phyloP scores from a whole-genome alignment of 2,329 filamentous ascomycete genomes.

The Diplodia sapinea region DNA sequence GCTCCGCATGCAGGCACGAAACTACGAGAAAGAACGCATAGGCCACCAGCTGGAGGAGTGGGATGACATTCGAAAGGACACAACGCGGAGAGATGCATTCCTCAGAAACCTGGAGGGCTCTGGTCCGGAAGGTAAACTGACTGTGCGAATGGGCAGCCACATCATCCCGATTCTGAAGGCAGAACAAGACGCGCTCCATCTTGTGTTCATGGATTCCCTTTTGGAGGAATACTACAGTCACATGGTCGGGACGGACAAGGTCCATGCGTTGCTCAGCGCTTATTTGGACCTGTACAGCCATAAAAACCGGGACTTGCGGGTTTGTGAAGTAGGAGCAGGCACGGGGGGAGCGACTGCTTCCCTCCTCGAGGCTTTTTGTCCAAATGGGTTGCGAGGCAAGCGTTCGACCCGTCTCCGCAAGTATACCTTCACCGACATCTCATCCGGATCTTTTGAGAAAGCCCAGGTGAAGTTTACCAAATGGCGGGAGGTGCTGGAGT shows the following conservation, averaged over 20 bases:
- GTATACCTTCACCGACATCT: constrained; percentile 39
- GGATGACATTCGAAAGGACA: constrained; percentile 22
- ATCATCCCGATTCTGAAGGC: constrained; percentile 22
- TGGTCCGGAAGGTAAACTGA: constrained; percentile 8
- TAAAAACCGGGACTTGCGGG: constrained; percentile 12
- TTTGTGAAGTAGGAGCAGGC: constrained; percentile 33
- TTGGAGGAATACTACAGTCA: constrained; percentile 28
- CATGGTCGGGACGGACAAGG: constrained; percentile 6
- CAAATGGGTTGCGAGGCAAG: constrained; percentile 12
- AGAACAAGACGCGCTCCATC: constrained; percentile 21
- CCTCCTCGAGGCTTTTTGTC: constrained; percentile 14
- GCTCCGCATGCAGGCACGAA: constrained; percentile 21
- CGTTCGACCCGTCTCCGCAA: constrained; percentile 6
- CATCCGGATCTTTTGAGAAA: constrained; percentile 35
- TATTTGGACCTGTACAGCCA: constrained; percentile 11
- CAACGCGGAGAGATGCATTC: constrained; percentile 10
- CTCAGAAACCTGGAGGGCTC: constrained; percentile 4
- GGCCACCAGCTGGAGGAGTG: constrained; percentile 13
- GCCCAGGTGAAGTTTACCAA: constrained; percentile 24
- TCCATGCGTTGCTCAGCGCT: background rate
- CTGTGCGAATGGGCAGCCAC: constrained; percentile 25
- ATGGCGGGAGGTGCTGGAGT: constrained; percentile 23
- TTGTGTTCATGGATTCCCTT: constrained; percentile 27
- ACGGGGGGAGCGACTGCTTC: constrained; percentile 33
- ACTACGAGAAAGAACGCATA: constrained; percentile 17